phyloP scores from a whole-genome alignment of 2,329 filamentous ascomycete species.

The Chaetoscypha palmicola region DNA sequence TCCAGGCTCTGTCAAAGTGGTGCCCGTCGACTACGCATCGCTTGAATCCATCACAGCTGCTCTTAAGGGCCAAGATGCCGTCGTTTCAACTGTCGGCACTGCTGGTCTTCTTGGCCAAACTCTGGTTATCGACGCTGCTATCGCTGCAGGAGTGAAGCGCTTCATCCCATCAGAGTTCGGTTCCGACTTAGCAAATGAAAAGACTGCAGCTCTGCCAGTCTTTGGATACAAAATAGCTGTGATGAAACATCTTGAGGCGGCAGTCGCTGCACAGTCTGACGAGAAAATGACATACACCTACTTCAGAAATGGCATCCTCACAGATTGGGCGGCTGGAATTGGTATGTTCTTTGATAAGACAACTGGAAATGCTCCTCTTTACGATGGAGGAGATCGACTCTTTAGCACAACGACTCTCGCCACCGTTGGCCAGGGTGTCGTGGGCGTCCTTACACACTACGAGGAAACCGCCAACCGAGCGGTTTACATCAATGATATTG shows the following conservation, averaged over 20 bases:
- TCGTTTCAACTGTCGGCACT: slow-evolving; percentile 42
- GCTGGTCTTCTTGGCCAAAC: slow-evolving; percentile 37
- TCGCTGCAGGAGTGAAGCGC: slow-evolving; percentile 51
- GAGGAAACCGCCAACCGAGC: slow-evolving; percentile 47
- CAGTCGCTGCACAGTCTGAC: slow-evolving; percentile 32
- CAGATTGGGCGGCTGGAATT: slow-evolving; percentile 46
- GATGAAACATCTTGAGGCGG: slow-evolving; percentile 36
- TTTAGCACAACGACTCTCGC: slow-evolving; percentile 44
- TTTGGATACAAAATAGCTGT: slow-evolving; percentile 44
- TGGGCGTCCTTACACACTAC: slow-evolving; percentile 40
- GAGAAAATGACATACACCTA: slow-evolving; percentile 45
- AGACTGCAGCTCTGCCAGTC: slow-evolving; percentile 39
- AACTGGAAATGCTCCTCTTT: slow-evolving; percentile 37
- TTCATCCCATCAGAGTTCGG: slow-evolving; percentile 55
- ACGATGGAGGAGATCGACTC: slow-evolving; percentile 42
- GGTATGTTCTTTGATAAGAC: slow-evolving; percentile 40
- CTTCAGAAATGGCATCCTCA: slow-evolving; percentile 47
- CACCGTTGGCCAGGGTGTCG: slow-evolving; percentile 41
- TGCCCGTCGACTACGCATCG: slow-evolving; percentile 11
- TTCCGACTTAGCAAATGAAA: slow-evolving; percentile 34
- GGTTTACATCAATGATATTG: slow-evolving; percentile 40
- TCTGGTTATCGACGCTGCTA: slow-evolving; percentile 48
- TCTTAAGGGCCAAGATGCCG: slow-evolving; percentile 51
- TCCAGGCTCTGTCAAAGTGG: neutral
- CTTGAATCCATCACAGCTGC: slow-evolving; percentile 38